A percentile compares a stretch with the other conserved stretches of the same genome.
Evolutionary conservation across 805 yeast species (phyloP).

Genomic region (Ogataea corticis): DNA sequence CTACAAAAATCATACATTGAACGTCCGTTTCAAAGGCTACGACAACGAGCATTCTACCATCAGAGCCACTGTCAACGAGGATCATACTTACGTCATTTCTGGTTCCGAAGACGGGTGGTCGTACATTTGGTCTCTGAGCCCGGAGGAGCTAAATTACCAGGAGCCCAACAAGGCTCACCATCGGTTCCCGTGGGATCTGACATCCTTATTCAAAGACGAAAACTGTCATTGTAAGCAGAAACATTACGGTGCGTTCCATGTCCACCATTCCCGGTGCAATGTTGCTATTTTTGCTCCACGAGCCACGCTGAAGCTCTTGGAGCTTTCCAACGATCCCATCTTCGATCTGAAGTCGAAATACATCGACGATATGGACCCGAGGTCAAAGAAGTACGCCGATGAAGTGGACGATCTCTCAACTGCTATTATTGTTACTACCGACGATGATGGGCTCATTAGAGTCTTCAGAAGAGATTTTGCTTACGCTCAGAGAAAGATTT

Average conservation of each 20-base stretch:
- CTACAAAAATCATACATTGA: slow-evolving; percentile 50
- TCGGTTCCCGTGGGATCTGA: slow-evolving; percentile 39
- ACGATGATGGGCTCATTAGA: slow-evolving; percentile 67
- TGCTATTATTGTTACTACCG: slow-evolving; percentile 71
- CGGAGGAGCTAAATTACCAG: slow-evolving; percentile 8
- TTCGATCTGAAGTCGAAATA: slow-evolving; percentile 51
- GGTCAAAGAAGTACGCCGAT: slow-evolving; percentile 14
- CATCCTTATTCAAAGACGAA: slow-evolving; percentile 35
- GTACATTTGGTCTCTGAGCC: slow-evolving; percentile 67
- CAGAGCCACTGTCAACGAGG: slow-evolving; percentile 62
- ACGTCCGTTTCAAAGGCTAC: slow-evolving; percentile 72
- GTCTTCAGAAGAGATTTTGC: slow-evolving; percentile 83
- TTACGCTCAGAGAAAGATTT: slow-evolving; percentile 39
- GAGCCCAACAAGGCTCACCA: slow-evolving; percentile 22
- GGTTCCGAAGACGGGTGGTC: slow-evolving; percentile 91
- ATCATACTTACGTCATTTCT: slow-evolving; percentile 56
- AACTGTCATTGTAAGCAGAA: slow-evolving; percentile 49
- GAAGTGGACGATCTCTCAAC: slow-evolving; percentile 38
- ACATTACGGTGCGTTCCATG: slow-evolving; percentile 71
- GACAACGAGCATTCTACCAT: slow-evolving; percentile 72
- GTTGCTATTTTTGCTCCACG: slow-evolving; percentile 78
- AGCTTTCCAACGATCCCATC: slow-evolving; percentile 76
- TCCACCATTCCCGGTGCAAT: slow-evolving; percentile 73
- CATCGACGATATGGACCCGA: slow-evolving; percentile 7
- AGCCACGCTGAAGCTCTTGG: slow-evolving; percentile 60